Percentiles rank a stretch among this genome's conserved stretches.
Conservation (phyloP, 306 rosid species). For the Quercus agrifolia region DNA sequence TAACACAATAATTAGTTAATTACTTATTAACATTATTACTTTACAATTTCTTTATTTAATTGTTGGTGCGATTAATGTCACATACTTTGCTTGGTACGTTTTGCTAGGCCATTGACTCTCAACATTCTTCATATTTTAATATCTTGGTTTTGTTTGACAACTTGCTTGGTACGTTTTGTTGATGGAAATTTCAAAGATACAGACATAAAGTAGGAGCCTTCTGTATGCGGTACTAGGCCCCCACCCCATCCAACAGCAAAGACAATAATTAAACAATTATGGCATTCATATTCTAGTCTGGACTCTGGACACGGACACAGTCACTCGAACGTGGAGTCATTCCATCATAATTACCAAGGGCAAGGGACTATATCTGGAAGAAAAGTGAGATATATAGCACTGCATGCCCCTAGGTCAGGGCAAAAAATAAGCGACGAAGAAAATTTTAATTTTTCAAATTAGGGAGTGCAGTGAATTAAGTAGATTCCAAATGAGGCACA, state of each 20-base stretch:
- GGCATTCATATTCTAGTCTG: constrained; percentile 44
- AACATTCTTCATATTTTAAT: too few relatives aligned
- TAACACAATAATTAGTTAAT: too few relatives aligned
- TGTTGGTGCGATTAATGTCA: too few relatives aligned
- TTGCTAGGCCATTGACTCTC: too few relatives aligned
- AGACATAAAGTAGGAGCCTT: background rate
- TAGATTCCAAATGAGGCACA: background rate
- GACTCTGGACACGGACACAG: background rate
- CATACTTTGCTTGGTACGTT: too few relatives aligned
- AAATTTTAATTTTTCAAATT: background rate
- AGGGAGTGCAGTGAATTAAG: background rate
- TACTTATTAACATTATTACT: too few relatives aligned
- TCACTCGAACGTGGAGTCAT: constrained; percentile 63
- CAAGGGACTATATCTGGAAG: constrained; percentile 32
- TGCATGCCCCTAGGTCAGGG: constrained; percentile 17
- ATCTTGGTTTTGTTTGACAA: too few relatives aligned
- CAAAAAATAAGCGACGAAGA: background rate
- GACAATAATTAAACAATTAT: constrained; percentile 71
- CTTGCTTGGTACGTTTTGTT: too few relatives aligned
- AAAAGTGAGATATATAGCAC: constrained; percentile 9
- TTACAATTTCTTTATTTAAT: too few relatives aligned
- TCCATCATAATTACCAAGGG: constrained; percentile 55
- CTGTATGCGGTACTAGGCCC: constrained; percentile 31
- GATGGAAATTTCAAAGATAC: background rate
- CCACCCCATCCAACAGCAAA: constrained; percentile 18